These are phyloP conservation scores for Penicillium sp. DNA, from an alignment of 2,329 filamentous ascomycete species.

Conservation along the genomic window DNA sequence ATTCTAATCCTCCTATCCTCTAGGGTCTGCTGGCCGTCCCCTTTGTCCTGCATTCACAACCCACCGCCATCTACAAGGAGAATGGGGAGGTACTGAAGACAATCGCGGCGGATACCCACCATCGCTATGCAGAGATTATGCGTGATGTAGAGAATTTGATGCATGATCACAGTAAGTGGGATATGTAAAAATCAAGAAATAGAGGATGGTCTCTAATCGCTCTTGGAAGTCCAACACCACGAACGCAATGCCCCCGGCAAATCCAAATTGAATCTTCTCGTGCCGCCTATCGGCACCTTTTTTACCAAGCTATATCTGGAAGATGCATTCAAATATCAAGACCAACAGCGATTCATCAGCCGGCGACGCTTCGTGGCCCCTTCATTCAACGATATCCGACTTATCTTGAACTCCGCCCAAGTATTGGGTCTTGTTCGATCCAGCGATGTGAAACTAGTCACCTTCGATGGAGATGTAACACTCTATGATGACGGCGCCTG, in stretches of 20 bases:
- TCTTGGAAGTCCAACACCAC: conserved; percentile 64
- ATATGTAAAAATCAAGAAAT: background rate
- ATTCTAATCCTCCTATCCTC: conserved; percentile 23
- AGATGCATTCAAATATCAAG: conserved; percentile 88
- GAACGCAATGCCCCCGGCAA: conserved; percentile 66
- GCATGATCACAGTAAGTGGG: conserved; percentile 73
- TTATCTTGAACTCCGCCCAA: conserved; percentile 93
- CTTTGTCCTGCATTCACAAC: conserved; percentile 94
- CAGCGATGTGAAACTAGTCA: conserved; percentile 76
- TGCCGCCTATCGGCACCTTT: conserved; percentile 88
- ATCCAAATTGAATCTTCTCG: conserved; percentile 88
- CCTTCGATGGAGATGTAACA: conserved; percentile 97
- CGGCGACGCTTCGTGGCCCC: conserved; percentile 89
- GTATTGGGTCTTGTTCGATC: conserved; percentile 80
- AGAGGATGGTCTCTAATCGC: background rate
- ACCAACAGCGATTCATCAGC: conserved; percentile 80
- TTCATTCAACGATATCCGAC: conserved; percentile 92
- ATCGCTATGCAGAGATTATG: conserved; percentile 93
- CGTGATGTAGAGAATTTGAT: conserved; percentile 88
- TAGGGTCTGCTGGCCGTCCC: conserved; percentile 81
- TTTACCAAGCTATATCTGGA: conserved; percentile 85
- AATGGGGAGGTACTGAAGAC: conserved; percentile 62
- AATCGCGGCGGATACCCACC: conserved; percentile 77
- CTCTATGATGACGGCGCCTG: conserved; percentile 87
- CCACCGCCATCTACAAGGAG: conserved; percentile 77